Percentiles rank a stretch among this genome's conserved stretches.
Conservation (phyloP, 2,329 filamentous ascomycete species). For the Botrytis paeoniae region DNA sequence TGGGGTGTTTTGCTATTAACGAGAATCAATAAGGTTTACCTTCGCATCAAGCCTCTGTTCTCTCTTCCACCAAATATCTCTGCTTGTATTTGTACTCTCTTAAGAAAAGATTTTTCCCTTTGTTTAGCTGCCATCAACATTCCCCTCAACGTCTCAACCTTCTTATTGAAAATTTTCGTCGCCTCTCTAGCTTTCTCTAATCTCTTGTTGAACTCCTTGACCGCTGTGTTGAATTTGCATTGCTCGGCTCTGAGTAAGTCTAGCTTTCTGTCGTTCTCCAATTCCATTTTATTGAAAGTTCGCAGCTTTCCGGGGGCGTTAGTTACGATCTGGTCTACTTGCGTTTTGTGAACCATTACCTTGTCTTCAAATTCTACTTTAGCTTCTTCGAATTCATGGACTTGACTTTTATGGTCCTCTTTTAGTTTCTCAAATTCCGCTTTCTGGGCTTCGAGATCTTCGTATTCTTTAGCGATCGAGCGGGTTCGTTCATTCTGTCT, state of each 20-base stretch:
- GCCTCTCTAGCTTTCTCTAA: neutral
- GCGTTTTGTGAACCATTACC: neutral
- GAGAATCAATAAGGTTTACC: neutral
- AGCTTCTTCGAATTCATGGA: neutral
- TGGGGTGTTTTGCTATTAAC: accelerated
- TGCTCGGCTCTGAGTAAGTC: neutral
- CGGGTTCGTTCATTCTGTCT: neutral
- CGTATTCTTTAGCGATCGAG: neutral
- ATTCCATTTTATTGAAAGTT: neutral
- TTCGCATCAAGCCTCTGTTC: neutral
- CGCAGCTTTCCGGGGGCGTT: neutral
- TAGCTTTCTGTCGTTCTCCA: neutral
- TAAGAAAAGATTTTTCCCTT: neutral
- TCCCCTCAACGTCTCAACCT: neutral
- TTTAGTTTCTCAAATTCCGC: neutral
- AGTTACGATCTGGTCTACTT: neutral
- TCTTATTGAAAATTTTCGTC: neutral
- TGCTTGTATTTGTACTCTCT: neutral
- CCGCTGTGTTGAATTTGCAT: accelerated
- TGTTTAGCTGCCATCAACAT: neutral
- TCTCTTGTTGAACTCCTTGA: neutral
- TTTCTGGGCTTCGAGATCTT: neutral
- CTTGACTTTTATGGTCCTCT: neutral
- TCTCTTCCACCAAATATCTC: neutral
- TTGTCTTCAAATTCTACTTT: neutral